Base-by-base conservation (phyloP, 768 basidiomycete genomes). In the Tephrocybe rancida region DNA sequence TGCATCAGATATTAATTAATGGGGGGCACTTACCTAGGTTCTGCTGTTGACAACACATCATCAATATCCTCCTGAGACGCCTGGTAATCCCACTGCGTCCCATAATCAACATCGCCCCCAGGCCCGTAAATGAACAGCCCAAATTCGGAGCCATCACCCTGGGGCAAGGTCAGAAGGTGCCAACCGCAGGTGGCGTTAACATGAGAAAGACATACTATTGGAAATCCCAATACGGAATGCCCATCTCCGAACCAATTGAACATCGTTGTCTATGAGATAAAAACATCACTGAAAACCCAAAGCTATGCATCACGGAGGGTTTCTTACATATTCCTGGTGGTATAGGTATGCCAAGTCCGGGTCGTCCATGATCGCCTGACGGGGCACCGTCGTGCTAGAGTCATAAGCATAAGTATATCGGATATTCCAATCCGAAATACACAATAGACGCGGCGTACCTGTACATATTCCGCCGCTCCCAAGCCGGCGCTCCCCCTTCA, bases 351-450 rank as follows among this genome's bases (percentile, higher is more conserved):
- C 58, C 2, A 82, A 68, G 24, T 73, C 64, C 2, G 71, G 65
- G 52, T 84, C 78, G 37, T 66, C 63, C 49, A 68, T 59, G 55
- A 85, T 74, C n/a, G 62, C 50, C 22, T 68, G 61, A 46, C 70
- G 68, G 1, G 79, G 72, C 10, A 84, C 59, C 2, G 68, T 74
- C 0, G 76, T 68, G 46, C 80, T 77, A n/a, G n/a, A n/a, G n/a
- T n/a, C 72, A 54, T 54, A 35, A 21, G 60, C 52, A 24, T 57
- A 52, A 25, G 58, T 57, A 41, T 61, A 70, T 10, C 79, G 44
- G 19, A 55, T 54, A n/a, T 64, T 59, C 3, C 81, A 68, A 41
- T 73, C 64, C 5, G n/a, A n/a, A n/a, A 58, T 81, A 84, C 55
- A 82, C 64, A 0, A 67, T 70, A 18, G 34, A 27, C 22, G 27